Base-by-base conservation (phyloP, 768 basidiomycete species). In the Trametes villosa region DNA sequence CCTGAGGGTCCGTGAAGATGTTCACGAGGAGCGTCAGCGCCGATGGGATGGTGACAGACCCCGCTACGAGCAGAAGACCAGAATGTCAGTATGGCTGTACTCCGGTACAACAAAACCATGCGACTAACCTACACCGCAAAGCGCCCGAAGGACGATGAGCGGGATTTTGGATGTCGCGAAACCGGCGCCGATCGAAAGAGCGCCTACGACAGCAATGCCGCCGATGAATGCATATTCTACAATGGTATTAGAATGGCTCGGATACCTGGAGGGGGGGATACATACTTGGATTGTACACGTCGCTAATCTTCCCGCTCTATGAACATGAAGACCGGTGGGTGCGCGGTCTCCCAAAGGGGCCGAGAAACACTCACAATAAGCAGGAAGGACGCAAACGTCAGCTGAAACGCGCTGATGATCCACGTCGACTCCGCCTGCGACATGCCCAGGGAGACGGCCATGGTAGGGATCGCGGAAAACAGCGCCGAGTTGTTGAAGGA, bases 11-110 rank as follows among this genome's bases (percentile, higher is more conserved):
- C 9, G 79, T 76, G 73, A 79, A 83, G 62, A 81, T 75, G 55
- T 76, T 73, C 34, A 83, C 78, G 41, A 81, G 75, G 24, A 82
- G 71, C 31, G 76, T 73, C 26, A 78, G 65, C 1, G 77, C 78
- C 7, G 78, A 76, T 0, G 79, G 79, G 51, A 81, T 75, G 1
- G 76, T 82, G 66, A 80, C 65, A 2, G 80, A 73, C 5, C 77
- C 82, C 9, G 72, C 77, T 69, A 18, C 15, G 8, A 38, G 13
- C 36, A 18, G 64, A 13, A 44, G 22, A 13, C 29, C 42, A 17
- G 34, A 20, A 52, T 17, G 50, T 24, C 22, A 20, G 30, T 13
- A 3, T 5, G 27, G 2, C 9, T 30, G 24, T 13, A 9, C 15
- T 13, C 11, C 18, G 5, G n/a, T n/a, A n/a, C n/a, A 33, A 50